Percentiles rank a stretch among this genome's conserved stretches.
These are phyloP conservation scores for Panus rudis DNA, from an alignment of 768 basidiomycete species.

Conservation along the genomic window DNA sequence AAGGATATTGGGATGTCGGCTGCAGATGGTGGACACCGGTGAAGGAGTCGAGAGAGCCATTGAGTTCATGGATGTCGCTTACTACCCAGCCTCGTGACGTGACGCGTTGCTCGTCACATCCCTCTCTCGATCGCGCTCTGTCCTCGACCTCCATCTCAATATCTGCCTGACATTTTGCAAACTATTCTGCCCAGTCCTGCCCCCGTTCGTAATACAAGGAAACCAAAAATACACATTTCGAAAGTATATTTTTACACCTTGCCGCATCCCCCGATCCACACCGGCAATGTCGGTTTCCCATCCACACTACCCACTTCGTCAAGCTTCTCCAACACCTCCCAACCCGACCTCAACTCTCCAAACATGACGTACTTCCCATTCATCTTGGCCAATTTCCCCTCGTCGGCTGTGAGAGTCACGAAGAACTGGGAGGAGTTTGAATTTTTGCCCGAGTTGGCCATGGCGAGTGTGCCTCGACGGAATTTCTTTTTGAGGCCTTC, in stretches of 20 bases:
- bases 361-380: slow-evolving; percentile 45
- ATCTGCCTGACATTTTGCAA: no score
- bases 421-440: slow-evolving; percentile 47
- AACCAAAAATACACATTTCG: no score
- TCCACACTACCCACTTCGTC: slow-evolving; percentile 27
- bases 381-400: slow-evolving; percentile 35
- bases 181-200: no score
- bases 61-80: background rate
- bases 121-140: no score
- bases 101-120: no score
- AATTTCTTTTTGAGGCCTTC: slow-evolving; percentile 38
- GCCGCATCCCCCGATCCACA: slow-evolving; percentile 40
- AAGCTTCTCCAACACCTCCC: slow-evolving; percentile 28
- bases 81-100: background rate
- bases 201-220: no score
- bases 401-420: slow-evolving; percentile 37
- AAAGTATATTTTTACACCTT: slow-evolving; percentile 9
- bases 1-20: background rate
- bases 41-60: slow-evolving; percentile 8
- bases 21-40: slow-evolving; percentile 12
- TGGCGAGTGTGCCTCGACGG: slow-evolving; percentile 38
- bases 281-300: slow-evolving; percentile 28
- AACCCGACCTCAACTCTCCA: slow-evolving; percentile 29
- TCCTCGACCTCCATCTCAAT: background rate
- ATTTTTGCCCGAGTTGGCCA: slow-evolving; percentile 47